Evolutionary conservation across 805 yeast species (phyloP), one percentile per base, ranked within the genome.

Genomic region (Brettanomyces naardenensis): DNA sequence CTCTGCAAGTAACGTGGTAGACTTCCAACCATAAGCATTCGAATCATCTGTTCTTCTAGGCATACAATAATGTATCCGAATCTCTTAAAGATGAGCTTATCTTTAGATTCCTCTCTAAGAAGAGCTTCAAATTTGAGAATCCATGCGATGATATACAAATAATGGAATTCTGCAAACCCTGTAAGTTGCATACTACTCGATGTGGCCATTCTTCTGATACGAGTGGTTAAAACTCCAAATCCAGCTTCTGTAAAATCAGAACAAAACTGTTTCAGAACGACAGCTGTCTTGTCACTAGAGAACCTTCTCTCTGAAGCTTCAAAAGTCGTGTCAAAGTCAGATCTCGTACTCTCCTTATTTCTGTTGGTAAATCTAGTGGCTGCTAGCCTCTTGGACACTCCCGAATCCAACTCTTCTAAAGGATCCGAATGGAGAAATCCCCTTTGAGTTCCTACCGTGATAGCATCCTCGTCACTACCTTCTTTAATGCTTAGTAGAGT

Each of bases 401-500:
- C 64, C 10, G 69, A 59, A 51, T 90, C 96, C 22, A 90, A 61
- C 31, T 75, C 70, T 19, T 73, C 70, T 26, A 90, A 57, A 0
- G 88, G 65, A 32, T 74, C 68, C n/a, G 59, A 52, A 32, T 44
- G 46, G 22, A 47, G 10, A 46, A 61, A 17, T 69, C 73, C 72
- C 6, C 46, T 46, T 46, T 84, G 89, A 2, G 95, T 92, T 3
- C 92, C 71, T 1, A 87, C 71, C 5, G 85, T 73, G 15, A 83
- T 58, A 21, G 83, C 65, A 3, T 64, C 67, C 21, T 76, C 66
- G 37, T 78, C 78, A 3, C 39, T 35, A 19, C 71, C 68, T 15
- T 80, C 73, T 42, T 80, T 77, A 22, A 90, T 66, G 2, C 95
- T 79, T 9, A 88, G 58, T 44, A 89, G 63, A 0, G 97, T 79